These are phyloP conservation scores for Russula griseocarnosa DNA, from an alignment of 768 basidiomycete species.

Conservation along the genomic window DNA sequence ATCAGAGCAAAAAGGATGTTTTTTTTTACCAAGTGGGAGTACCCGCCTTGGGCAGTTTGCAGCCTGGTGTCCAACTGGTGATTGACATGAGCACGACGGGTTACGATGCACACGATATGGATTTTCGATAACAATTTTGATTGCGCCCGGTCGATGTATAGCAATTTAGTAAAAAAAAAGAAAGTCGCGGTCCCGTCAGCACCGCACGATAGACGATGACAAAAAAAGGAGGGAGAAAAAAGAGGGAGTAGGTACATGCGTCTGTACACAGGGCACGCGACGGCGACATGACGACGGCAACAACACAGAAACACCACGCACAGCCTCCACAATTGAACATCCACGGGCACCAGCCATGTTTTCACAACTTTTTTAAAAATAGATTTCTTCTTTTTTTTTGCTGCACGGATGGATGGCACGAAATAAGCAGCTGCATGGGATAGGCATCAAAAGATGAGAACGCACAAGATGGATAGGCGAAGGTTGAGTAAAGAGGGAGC, in stretches of 20 bases:
- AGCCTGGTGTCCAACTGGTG: constrained; percentile 78
- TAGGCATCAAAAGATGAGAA: not conserved
- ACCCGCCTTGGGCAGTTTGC: constrained; percentile 81
- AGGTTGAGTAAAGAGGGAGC: not conserved
- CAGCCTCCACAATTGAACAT: constrained; percentile 87
- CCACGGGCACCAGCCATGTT: constrained; percentile 50
- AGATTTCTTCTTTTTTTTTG: not conserved
- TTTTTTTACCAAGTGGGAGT: constrained; percentile 83
- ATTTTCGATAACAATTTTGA: constrained; percentile 23
- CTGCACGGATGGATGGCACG: not conserved
- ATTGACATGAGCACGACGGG: constrained; percentile 22
- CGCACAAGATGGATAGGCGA: not conserved
- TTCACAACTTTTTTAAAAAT: not conserved
- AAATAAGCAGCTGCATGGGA: not conserved
- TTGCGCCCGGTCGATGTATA: constrained; percentile 29
- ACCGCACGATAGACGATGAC: constrained; percentile 39
- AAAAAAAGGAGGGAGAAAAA: constrained; percentile 30
- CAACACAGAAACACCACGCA: constrained; percentile 59
- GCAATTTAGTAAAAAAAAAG: constrained; percentile 37
- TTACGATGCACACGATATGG: constrained; percentile 29
- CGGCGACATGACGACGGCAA: constrained; percentile 18
- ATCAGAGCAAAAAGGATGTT: constrained; percentile 23
- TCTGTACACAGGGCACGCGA: constrained; percentile 28
- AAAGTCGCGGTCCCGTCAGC: constrained; percentile 49
- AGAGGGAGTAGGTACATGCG: constrained; percentile 24